Evolutionary conservation across 306 rosid genomes (phyloP).

Genomic region (Luffa acutangula): DNA sequence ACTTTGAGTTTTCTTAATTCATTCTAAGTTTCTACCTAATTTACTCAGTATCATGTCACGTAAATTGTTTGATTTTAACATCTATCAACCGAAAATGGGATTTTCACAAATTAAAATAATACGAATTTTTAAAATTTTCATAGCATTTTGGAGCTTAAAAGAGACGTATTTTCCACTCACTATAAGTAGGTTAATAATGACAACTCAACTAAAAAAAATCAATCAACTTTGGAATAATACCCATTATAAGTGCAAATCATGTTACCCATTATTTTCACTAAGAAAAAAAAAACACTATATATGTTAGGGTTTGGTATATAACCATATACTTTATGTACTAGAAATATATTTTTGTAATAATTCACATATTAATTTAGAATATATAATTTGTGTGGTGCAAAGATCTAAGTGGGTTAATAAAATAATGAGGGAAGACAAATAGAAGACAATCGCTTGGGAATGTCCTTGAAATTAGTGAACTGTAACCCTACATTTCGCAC

Average conservation of each 20-base stretch:
- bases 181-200: background rate
- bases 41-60: no score
- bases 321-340: background rate
- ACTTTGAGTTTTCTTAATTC: no score
- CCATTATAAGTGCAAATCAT: background rate
- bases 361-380: background rate
- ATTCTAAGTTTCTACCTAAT: no score
- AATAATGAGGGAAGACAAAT: background rate
- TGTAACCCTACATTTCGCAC: background rate
- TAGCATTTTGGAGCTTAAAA: no score
- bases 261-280: background rate
- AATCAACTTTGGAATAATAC: background rate
- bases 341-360: background rate
- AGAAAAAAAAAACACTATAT: background rate
- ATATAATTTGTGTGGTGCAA: background rate
- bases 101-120: no score
- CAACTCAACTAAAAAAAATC: background rate
- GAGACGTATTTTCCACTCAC: no score
- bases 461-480: background rate
- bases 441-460: conserved; percentile 2
- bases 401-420: conserved; percentile 10
- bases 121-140: no score
- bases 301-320: conserved; percentile 2
- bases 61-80: no score
- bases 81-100: no score